These are phyloP conservation scores for Claviceps digitariae DNA, from an alignment of 2,329 filamentous ascomycete genomes.

Conservation along the genomic window DNA sequence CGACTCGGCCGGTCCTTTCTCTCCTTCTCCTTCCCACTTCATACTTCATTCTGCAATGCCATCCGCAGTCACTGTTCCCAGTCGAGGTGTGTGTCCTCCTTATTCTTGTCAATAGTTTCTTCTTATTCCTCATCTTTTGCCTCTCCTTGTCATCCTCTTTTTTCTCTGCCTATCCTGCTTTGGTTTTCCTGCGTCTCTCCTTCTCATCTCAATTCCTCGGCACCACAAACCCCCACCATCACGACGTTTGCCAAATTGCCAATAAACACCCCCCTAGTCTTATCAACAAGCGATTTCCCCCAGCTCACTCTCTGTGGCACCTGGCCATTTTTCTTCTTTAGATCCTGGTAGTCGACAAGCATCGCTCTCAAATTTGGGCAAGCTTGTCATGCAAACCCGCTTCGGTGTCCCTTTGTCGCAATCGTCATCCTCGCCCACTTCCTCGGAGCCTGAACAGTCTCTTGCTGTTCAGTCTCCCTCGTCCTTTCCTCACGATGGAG, in stretches of 20 bases:
- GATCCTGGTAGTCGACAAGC: slow-evolving; percentile 23
- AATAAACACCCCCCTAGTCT: background rate
- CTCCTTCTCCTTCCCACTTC: slow-evolving; percentile 3
- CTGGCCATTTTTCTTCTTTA: slow-evolving; percentile 8
- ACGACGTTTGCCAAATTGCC: slow-evolving; percentile 2
- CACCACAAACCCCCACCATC: background rate
- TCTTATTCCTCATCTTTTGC: background rate
- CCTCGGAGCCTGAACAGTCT: slow-evolving; percentile 19
- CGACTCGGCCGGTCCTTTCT: background rate
- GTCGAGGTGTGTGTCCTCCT: slow-evolving; percentile 11
- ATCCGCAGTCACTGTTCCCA: slow-evolving; percentile 10
- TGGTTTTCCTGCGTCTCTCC: background rate
- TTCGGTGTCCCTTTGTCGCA: slow-evolving; percentile 19
- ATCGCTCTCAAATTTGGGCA: slow-evolving; percentile 28
- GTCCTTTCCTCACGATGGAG: slow-evolving; percentile 18
- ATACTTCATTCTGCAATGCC: slow-evolving; percentile 10
- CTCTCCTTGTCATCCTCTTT: background rate
- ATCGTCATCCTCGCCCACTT: slow-evolving; percentile 15
- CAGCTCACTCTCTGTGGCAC: slow-evolving; percentile 6
- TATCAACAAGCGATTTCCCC: slow-evolving; percentile 6
- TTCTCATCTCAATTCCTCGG: background rate
- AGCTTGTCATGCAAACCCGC: slow-evolving; percentile 33
- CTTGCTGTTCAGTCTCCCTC: slow-evolving; percentile 19
- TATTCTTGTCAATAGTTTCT: background rate
- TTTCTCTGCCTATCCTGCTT: background rate